A percentile compares a stretch with the other conserved stretches of the same genome.
Evolutionary conservation across 2,329 filamentous ascomycete genomes (phyloP).

Genomic region (Coniella lustricola): DNA sequence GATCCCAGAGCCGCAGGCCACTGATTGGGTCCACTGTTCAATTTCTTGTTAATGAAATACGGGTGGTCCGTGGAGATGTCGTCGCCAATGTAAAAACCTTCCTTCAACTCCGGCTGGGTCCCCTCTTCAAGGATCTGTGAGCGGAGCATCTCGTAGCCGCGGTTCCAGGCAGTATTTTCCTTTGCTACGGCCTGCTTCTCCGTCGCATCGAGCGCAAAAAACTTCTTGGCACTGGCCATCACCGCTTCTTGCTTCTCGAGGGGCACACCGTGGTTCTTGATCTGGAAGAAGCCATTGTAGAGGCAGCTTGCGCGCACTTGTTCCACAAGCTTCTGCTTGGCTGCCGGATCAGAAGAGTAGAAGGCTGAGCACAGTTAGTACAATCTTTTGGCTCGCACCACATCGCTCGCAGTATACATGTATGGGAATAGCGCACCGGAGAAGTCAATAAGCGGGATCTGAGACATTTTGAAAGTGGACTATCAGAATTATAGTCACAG

Average conservation of each 20-base stretch:
- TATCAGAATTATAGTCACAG: not conserved
- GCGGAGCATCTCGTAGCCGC: slow-evolving; percentile 40
- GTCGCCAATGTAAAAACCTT: slow-evolving; percentile 31
- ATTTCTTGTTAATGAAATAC: slow-evolving; percentile 31
- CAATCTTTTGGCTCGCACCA: not conserved
- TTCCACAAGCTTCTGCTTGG: slow-evolving; percentile 25
- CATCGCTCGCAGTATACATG: too few species aligned
- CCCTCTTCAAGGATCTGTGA: slow-evolving; percentile 37
- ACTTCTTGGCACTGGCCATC: slow-evolving; percentile 33
- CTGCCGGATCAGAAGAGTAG: slow-evolving; percentile 11
- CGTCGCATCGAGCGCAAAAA: slow-evolving; percentile 39
- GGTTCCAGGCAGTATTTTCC: slow-evolving; percentile 31
- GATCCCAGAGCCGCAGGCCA: slow-evolving; percentile 32
- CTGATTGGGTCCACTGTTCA: slow-evolving; percentile 34
- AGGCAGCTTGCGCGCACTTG: slow-evolving; percentile 35
- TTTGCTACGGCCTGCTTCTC: slow-evolving; percentile 36
- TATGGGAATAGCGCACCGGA: not conserved
- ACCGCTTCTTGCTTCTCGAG: slow-evolving; percentile 31
- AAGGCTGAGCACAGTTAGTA: slow-evolving; percentile 4
- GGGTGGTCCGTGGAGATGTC: slow-evolving; percentile 34
- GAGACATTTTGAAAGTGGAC: not conserved
- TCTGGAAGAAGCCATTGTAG: slow-evolving; percentile 47
- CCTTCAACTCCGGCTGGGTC: slow-evolving; percentile 37
- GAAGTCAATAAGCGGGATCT: slow-evolving; percentile 13
- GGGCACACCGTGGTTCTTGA: slow-evolving; percentile 40